A percentile compares a stretch with the other conserved stretches of the same genome.
Evolutionary conservation across 2,329 filamentous ascomycete species (phyloP).

Genomic region (Harringtonia lauricola): DNA sequence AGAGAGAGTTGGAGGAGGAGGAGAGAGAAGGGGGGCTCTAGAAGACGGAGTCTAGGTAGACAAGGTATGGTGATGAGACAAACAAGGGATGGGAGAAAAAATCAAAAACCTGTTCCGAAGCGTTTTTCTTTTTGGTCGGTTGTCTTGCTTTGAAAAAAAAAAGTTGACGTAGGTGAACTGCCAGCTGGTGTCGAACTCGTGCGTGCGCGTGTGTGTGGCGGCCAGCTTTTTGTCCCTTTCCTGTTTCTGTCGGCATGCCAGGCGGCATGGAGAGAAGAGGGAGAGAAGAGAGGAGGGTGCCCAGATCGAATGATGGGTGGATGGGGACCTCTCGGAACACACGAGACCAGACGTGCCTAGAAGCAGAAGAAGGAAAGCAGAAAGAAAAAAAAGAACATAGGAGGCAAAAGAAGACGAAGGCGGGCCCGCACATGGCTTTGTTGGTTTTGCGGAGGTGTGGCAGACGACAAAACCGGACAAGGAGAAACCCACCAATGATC

Average conservation of each 20-base stretch:
- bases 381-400: not conserved
- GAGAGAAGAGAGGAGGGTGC: too few relatives aligned
- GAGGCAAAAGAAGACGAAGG: too few relatives aligned
- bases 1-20: too few relatives aligned
- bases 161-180: too few relatives aligned
- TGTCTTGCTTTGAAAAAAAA: too few relatives aligned
- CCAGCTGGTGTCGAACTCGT: too few relatives aligned
- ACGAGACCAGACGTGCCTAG: not conserved
- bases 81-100: not conserved
- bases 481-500: constrained; percentile 21
- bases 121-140: not conserved
- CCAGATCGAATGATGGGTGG: too few relatives aligned
- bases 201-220: too few relatives aligned
- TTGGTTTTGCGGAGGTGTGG: not conserved
- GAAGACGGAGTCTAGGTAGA: not conserved
- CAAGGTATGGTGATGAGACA: not conserved
- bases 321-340: too few relatives aligned
- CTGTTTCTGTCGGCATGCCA: too few relatives aligned
- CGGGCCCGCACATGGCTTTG: not conserved
- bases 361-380: not conserved
- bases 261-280: too few relatives aligned
- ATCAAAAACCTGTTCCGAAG: not conserved
- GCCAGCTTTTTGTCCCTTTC: too few relatives aligned
- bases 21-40: not conserved
- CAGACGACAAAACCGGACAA: not conserved